Evolutionary conservation across 352 stramenopile genomes (phyloP).

Genomic region (Pythium dissotocum): DNA sequence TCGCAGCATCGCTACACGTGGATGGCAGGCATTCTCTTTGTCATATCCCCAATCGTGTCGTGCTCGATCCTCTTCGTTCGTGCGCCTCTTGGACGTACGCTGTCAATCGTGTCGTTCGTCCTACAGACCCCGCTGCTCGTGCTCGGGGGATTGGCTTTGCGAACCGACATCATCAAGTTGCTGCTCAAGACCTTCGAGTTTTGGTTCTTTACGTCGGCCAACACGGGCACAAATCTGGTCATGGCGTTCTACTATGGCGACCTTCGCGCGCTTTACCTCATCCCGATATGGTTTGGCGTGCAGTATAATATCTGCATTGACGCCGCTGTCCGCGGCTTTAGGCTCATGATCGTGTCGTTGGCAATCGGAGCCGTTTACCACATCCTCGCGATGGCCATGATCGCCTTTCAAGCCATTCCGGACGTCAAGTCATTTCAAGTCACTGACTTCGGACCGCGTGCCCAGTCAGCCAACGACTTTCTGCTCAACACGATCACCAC

Average conservation of each 20-base stretch:
- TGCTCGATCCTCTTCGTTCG: conserved; percentile 2
- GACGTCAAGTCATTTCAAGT: conserved; percentile 18
- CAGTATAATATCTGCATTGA: conserved; percentile 27
- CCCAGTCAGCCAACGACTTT: conserved; percentile 16
- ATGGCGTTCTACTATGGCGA: conserved; percentile 17
- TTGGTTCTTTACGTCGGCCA: conserved; percentile 26
- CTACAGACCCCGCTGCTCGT: conserved; percentile 1
- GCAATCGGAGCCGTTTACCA: conserved; percentile 10
- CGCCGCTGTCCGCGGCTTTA: conserved; percentile 10
- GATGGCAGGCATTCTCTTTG: background rate
- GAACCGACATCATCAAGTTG: conserved; percentile 11
- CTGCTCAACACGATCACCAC: conserved; percentile 17
- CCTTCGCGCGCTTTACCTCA: conserved; percentile 2
- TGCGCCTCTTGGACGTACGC: background rate
- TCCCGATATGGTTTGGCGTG: conserved; percentile 19
- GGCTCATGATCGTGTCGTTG: conserved; percentile 7
- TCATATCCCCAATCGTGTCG: background rate
- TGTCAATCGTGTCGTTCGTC: conserved; percentile 2
- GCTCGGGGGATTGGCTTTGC: background rate
- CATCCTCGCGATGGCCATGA: background rate
- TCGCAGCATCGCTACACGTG: conserved; percentile 10
- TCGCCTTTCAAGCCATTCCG: conserved; percentile 1
- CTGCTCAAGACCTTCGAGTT: conserved; percentile 15
- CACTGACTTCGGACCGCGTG: conserved; percentile 14
- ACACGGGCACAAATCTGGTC: conserved; percentile 13